These are phyloP conservation scores for Penicillium griseofulvum DNA, from an alignment of 2,329 filamentous ascomycete species.

Conservation along the genomic window DNA sequence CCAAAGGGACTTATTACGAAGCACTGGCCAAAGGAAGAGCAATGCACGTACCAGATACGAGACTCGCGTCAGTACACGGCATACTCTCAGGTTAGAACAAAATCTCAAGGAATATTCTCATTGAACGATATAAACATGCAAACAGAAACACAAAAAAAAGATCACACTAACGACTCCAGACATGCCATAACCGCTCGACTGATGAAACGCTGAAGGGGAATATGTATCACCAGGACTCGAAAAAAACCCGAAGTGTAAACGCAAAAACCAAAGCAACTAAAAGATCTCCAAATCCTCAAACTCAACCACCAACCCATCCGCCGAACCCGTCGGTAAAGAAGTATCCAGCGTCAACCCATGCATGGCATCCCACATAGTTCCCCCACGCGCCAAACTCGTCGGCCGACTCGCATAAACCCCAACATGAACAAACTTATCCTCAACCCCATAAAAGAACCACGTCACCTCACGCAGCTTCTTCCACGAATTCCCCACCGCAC, in stretches of 20 bases:
- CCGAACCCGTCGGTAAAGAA: conserved; percentile 24
- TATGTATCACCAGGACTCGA: conserved; percentile 18
- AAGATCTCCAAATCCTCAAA: conserved; percentile 54
- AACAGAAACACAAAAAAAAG: background rate
- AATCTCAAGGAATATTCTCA: background rate
- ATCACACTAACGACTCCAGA: conserved; percentile 15
- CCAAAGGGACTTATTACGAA: background rate
- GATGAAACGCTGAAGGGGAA: conserved; percentile 17
- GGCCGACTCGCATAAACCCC: conserved; percentile 59
- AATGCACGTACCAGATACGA: background rate
- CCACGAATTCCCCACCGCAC: conserved; percentile 49
- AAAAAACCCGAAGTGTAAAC: conserved; percentile 26
- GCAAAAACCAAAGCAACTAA: conserved; percentile 34
- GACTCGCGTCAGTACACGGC: background rate
- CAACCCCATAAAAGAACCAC: conserved; percentile 61
- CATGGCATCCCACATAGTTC: conserved; percentile 41
- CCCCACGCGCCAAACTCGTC: conserved; percentile 45
- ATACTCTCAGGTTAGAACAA: background rate
- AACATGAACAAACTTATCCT: conserved; percentile 58
- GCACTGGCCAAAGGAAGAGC: background rate
- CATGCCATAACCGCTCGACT: conserved; percentile 21
- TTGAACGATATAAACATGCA: background rate
- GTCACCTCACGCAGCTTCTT: conserved; percentile 59
- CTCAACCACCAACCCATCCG: conserved; percentile 47
- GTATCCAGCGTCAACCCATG: conserved; percentile 31